Conservation (phyloP, 176 grass and related monocot species). For the Oryza nivara region DNA sequence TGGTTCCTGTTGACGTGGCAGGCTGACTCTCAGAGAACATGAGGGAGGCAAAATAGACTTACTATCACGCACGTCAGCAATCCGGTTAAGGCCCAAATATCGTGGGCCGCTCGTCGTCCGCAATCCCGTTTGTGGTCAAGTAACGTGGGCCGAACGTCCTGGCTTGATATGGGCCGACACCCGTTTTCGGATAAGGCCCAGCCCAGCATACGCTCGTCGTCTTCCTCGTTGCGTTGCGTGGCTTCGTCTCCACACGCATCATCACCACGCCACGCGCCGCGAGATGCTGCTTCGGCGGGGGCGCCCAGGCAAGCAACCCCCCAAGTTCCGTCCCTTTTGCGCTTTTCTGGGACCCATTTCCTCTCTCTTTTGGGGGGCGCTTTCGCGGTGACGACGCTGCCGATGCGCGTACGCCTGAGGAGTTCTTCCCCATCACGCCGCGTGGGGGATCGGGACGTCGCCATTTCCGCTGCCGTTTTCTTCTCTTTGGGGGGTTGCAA, state of each 20-base stretch:
- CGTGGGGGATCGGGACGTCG: background rate
- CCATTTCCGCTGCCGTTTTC: background rate
- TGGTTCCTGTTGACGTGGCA: too few species aligned
- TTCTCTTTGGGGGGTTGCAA: background rate
- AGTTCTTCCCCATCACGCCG: background rate
- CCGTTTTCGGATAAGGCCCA: background rate
- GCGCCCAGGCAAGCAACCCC: conserved; percentile 31
- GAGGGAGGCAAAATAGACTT: too few species aligned
- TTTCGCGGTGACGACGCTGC: background rate
- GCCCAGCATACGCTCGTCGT: background rate
- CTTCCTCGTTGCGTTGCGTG: background rate
- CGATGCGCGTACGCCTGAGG: conserved; percentile 1
- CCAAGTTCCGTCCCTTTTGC: background rate
- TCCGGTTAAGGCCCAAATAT: too few species aligned
- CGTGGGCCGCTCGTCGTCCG: too few species aligned
- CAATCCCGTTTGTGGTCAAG: too few species aligned
- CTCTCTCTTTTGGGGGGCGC: background rate
- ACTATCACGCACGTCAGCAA: too few species aligned
- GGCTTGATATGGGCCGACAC: background rate
- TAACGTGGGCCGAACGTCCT: background rate
- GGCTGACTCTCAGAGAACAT: too few species aligned
- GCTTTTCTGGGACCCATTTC: background rate
- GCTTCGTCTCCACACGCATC: background rate
- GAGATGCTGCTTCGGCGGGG: background rate
- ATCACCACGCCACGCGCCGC: conserved; percentile 15